A percentile compares a stretch with the other conserved stretches of the same genome.
phyloP scores from a whole-genome alignment of 805 yeast species.

The Kodamaea nitidulidarum region DNA sequence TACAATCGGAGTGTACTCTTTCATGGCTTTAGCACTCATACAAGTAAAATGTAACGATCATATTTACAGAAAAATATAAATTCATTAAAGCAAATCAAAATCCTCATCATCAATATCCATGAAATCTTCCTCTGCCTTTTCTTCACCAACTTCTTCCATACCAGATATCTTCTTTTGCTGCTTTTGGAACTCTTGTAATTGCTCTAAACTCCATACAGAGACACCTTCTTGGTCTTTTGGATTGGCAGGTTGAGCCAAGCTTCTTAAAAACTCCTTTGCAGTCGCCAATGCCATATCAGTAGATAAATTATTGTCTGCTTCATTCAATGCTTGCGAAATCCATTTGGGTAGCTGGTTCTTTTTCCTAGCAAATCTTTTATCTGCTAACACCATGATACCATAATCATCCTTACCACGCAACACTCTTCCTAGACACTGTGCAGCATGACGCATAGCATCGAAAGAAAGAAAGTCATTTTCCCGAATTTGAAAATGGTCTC shows the following conservation, averaged over 20 bases:
- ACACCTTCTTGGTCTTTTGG: conserved; percentile 91
- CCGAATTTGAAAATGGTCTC: conserved; percentile 88
- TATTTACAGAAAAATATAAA: neutral
- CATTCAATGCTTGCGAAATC: conserved; percentile 90
- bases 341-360: conserved; percentile 90
- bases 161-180: conserved; percentile 36
- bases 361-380: conserved; percentile 83
- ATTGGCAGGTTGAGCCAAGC: conserved; percentile 90
- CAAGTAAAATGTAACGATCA: no score
- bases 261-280: conserved; percentile 86
- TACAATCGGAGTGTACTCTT: conserved; percentile 17
- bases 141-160: conserved; percentile 15
- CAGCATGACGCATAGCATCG: conserved; percentile 99
- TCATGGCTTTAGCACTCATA: conserved; percentile 6
- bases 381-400: conserved; percentile 98
- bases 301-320: conserved; percentile 86
- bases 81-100: conserved; percentile 27
- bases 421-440: conserved; percentile 97
- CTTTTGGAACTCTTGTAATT: conserved; percentile 55
- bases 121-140: conserved; percentile 30
- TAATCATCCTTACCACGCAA: conserved; percentile 97
- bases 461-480: conserved; percentile 94
- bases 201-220: conserved; percentile 84
- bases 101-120: conserved; percentile 48
- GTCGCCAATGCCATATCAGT: conserved; percentile 97